Evolutionary conservation across 2,329 filamentous ascomycete genomes (phyloP).

Genomic region (Parafenestella ontariensis): DNA sequence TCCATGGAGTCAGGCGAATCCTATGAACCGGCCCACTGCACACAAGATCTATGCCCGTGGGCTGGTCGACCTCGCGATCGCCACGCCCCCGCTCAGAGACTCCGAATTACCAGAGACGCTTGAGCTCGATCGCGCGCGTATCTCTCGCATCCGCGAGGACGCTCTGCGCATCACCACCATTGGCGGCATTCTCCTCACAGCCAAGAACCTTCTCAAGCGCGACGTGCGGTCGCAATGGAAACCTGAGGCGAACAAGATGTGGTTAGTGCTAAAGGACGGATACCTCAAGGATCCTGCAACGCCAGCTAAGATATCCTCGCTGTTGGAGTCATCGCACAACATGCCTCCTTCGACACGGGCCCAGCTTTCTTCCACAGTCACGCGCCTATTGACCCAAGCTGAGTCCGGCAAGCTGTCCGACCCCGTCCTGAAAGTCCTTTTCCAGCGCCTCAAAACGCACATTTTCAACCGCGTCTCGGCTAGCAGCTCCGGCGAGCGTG

Average conservation of each 20-base stretch:
- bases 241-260: conserved; percentile 73
- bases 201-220: conserved; percentile 82
- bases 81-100: conserved; percentile 62
- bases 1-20: conserved; percentile 65
- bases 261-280: conserved; percentile 69
- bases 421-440: conserved; percentile 71
- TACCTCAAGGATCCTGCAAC: conserved; percentile 62
- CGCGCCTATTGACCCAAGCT: conserved; percentile 62
- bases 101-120: conserved; percentile 76
- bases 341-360: conserved; percentile 57
- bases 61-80: conserved; percentile 77
- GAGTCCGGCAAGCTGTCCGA: conserved; percentile 60
- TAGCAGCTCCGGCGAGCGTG: conserved; percentile 72
- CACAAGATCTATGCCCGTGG: conserved; percentile 79
- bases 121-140: conserved; percentile 70
- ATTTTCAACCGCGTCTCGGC: conserved; percentile 70
- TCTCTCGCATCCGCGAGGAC: conserved; percentile 63
- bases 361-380: conserved; percentile 53
- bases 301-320: conserved; percentile 54
- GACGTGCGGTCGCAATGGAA: conserved; percentile 82
- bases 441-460: conserved; percentile 71
- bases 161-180: conserved; percentile 73
- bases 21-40: conserved; percentile 66
- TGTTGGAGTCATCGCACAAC: conserved; percentile 58
- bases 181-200: conserved; percentile 77